phyloP scores from a whole-genome alignment of 345 rosid genomes.

The Arabidopsis arenosa region DNA sequence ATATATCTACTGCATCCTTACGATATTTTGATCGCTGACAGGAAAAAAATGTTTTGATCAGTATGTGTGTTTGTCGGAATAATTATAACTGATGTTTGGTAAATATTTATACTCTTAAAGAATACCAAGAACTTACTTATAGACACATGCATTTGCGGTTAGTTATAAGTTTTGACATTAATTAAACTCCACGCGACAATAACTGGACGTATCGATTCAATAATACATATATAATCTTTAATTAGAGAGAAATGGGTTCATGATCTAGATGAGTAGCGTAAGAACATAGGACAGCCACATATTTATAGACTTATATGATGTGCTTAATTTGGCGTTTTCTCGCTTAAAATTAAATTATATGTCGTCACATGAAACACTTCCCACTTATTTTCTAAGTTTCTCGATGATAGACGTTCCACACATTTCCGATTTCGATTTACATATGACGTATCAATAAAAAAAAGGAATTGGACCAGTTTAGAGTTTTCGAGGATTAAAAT shows the following conservation, averaged over 20 bases:
- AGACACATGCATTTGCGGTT: background rate
- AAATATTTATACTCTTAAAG: background rate
- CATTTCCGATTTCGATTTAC: background rate
- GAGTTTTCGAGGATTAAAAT: background rate
- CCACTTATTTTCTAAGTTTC: constrained; percentile 3
- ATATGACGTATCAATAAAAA: background rate
- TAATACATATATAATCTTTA: background rate
- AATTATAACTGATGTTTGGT: background rate
- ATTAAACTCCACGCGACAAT: background rate
- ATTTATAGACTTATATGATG: background rate
- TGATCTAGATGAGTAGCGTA: background rate
- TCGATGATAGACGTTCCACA: background rate
- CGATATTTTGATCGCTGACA: background rate
- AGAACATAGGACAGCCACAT: background rate
- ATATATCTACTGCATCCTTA: background rate
- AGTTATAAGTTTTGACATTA: background rate
- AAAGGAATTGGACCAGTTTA: background rate
- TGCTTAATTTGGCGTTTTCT: background rate
- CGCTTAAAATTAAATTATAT: background rate
- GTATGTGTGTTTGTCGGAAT: background rate
- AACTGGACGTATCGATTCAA: background rate
- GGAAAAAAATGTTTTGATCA: background rate
- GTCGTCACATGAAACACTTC: constrained; percentile 7
- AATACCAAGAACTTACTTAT: background rate
- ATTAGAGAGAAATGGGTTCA: background rate